A percentile compares a stretch with the other conserved stretches of the same genome.
Evolutionary conservation across 768 basidiomycete species (phyloP).

Genomic region (Podaxis mareebaensis): DNA sequence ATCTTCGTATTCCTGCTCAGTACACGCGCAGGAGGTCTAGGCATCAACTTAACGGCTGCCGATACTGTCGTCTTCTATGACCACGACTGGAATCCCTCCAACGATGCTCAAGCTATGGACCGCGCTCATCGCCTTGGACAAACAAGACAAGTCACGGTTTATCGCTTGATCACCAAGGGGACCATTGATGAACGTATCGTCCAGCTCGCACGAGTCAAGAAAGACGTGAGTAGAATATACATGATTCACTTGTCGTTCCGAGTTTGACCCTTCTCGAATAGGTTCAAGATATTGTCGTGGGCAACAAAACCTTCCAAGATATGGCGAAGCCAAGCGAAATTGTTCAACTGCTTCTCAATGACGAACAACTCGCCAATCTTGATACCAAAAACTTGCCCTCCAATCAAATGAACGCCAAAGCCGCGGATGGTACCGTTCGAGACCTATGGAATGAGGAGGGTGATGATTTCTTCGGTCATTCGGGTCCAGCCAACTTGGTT

Average conservation of each 20-base stretch:
- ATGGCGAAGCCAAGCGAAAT: slow-evolving; percentile 96
- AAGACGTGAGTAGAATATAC: slow-evolving; percentile 64
- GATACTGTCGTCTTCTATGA: slow-evolving; percentile 97
- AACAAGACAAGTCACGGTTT: slow-evolving; percentile 96
- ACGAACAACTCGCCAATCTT: slow-evolving; percentile 84
- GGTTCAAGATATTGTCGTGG: slow-evolving; percentile 99
- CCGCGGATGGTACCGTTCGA: slow-evolving; percentile 40
- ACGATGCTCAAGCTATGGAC: slow-evolving; percentile 98
- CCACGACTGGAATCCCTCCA: slow-evolving; percentile 96
- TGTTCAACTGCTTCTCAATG: slow-evolving; percentile 90
- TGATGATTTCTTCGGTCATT: slow-evolving; percentile 81
- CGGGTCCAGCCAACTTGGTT: slow-evolving; percentile 28
- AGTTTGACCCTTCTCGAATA: slow-evolving; percentile 27
- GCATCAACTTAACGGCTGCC: slow-evolving; percentile 94
- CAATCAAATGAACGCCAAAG: slow-evolving; percentile 30
- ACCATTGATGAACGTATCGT: slow-evolving; percentile 98
- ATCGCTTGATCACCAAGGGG: slow-evolving; percentile 89
- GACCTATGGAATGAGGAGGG: slow-evolving; percentile 88
- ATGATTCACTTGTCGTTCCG: background rate
- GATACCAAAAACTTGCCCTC: slow-evolving; percentile 37
- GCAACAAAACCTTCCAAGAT: slow-evolving; percentile 93
- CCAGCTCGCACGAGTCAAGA: slow-evolving; percentile 93
- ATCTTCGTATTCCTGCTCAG: slow-evolving; percentile 90
- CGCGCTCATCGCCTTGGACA: slow-evolving; percentile 96
- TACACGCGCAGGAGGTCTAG: slow-evolving; percentile 93